Percentiles rank a stretch among this genome's conserved stretches.
These are phyloP conservation scores for Sanghuangporus baumii DNA, from an alignment of 1,284 basidiomycete species.

Conservation along the genomic window DNA sequence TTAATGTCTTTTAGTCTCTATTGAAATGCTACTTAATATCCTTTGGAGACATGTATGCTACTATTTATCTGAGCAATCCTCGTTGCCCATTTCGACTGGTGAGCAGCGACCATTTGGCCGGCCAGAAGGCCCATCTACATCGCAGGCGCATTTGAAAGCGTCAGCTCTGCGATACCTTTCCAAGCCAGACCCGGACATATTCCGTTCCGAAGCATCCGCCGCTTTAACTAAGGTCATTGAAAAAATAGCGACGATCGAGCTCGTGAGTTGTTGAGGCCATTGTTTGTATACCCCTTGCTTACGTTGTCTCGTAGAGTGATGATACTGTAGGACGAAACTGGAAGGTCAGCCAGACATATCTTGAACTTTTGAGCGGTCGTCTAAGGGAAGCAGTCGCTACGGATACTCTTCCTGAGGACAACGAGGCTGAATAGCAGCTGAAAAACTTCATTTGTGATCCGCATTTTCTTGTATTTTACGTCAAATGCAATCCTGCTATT, in stretches of 20 bases:
- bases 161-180: conserved; percentile 48
- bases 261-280: conserved; percentile 32
- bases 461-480: not conserved
- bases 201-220: conserved; percentile 49
- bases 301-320: conserved; percentile 27
- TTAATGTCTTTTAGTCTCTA: conserved; percentile 43
- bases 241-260: conserved; percentile 44
- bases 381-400: conserved; percentile 45
- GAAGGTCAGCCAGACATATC: conserved; percentile 55
- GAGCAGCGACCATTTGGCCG: conserved; percentile 28
- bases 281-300: not conserved
- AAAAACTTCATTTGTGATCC: not conserved
- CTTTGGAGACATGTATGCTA: conserved; percentile 81
- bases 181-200: conserved; percentile 44
- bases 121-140: conserved; percentile 22
- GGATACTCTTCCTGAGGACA: not conserved
- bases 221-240: conserved; percentile 46
- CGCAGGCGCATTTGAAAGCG: conserved; percentile 12
- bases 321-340: conserved; percentile 42
- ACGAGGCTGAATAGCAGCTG: not conserved
- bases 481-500: no score
- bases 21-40: conserved; percentile 81
- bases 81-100: not conserved
- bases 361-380: conserved; percentile 65
- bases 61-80: conserved; percentile 32